Evolutionary conservation across 2,329 filamentous ascomycete species (phyloP).

Genomic region (Fusarium sp.): DNA sequence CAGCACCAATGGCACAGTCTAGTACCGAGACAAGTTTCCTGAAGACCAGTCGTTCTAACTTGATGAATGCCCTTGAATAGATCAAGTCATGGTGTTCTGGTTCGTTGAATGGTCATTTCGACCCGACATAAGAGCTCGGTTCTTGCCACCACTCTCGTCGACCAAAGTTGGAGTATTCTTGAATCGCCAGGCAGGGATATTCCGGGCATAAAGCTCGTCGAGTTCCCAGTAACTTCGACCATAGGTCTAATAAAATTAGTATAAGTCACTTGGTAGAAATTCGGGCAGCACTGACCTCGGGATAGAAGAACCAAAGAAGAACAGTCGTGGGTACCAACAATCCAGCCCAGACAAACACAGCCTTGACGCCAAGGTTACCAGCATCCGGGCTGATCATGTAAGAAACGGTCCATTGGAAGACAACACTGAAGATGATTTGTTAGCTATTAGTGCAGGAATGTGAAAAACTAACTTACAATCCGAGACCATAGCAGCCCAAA

Average conservation of each 20-base stretch:
- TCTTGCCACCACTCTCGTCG: not conserved
- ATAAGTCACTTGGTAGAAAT: too few relatives aligned
- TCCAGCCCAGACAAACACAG: conserved; percentile 18
- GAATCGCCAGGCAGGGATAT: conserved; percentile 16
- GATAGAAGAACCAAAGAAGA: conserved; percentile 3
- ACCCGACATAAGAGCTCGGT: not conserved
- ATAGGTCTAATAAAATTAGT: not conserved
- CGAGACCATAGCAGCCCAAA: not conserved
- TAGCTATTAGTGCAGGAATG: fast-evolving
- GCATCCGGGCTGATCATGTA: not conserved
- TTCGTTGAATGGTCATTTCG: not conserved
- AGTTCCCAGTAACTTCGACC: conserved; percentile 20
- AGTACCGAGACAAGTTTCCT: not conserved
- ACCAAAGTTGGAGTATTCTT: conserved; percentile 5
- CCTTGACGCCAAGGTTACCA: conserved; percentile 12
- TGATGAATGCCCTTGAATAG: not conserved
- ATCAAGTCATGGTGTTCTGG: not conserved
- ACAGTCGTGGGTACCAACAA: conserved; percentile 2
- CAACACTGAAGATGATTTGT: not conserved
- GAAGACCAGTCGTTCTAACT: too few relatives aligned
- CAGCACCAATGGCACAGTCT: too few relatives aligned
- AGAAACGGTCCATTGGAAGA: not conserved
- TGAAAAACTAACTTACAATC: not conserved
- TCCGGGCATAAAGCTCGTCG: conserved; percentile 12
- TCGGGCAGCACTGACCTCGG: not conserved